A percentile compares a stretch with the other conserved stretches of the same genome.
Conservation (phyloP, 2,329 filamentous ascomycete genomes). For the Fusarium dimerum region DNA sequence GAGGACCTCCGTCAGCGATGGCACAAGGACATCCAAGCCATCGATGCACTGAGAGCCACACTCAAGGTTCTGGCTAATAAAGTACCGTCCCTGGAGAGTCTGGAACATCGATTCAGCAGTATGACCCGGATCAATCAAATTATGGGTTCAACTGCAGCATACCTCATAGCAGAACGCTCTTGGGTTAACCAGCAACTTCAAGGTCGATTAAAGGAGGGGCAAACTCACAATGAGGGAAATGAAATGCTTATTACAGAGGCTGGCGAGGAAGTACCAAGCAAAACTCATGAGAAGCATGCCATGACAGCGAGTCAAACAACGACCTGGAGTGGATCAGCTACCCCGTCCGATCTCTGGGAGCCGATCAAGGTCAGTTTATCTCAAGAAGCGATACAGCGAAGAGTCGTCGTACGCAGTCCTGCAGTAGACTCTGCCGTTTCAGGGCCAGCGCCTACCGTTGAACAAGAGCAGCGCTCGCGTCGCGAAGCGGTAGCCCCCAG, state of each 20-base stretch:
- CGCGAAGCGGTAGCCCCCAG: slow-evolving; percentile 32
- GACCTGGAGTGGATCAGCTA: neutral
- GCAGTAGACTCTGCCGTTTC: slow-evolving; percentile 19
- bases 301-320: neutral
- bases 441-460: slow-evolving; percentile 32
- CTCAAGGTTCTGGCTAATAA: slow-evolving; percentile 25
- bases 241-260: neutral
- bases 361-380: slow-evolving; percentile 1
- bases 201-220: neutral
- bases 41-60: slow-evolving; percentile 27
- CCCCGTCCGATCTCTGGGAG: neutral
- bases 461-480: slow-evolving; percentile 39
- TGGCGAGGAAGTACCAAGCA: neutral
- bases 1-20: slow-evolving; percentile 27
- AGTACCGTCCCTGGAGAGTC: slow-evolving; percentile 26
- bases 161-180: slow-evolving; percentile 28
- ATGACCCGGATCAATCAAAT: slow-evolving; percentile 30
- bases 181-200: slow-evolving; percentile 33
- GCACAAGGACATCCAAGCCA: slow-evolving; percentile 29
- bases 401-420: slow-evolving; percentile 37
- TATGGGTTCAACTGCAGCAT: slow-evolving; percentile 32
- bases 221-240: neutral
- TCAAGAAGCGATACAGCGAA: slow-evolving; percentile 23
- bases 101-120: slow-evolving; percentile 27
- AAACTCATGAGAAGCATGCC: neutral